phyloP scores from a whole-genome alignment of 768 basidiomycete genomes.

The Boletellus ananas region DNA sequence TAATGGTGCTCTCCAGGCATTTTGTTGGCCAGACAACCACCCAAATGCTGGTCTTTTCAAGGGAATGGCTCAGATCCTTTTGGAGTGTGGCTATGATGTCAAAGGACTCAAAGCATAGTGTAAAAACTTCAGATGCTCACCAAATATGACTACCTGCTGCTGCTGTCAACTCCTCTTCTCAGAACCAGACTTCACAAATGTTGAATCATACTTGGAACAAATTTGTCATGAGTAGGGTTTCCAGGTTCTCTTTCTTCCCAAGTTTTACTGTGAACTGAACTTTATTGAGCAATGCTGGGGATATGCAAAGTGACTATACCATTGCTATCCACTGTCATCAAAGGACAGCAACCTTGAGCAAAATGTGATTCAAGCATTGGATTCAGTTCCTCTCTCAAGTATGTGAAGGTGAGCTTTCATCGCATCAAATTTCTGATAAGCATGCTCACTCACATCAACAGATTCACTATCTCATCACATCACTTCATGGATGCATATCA shows the following conservation, averaged over 20 bases:
- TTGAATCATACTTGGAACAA: neutral
- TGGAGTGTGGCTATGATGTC: slow-evolving; percentile 17
- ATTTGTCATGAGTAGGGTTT: neutral
- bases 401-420: neutral
- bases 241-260: slow-evolving; percentile 21
- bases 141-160: neutral
- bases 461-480: neutral
- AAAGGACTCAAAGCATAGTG: slow-evolving; percentile 19
- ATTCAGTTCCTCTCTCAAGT: neutral
- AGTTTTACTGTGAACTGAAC: slow-evolving; percentile 30
- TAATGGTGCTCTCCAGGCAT: slow-evolving; percentile 26
- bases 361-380: neutral
- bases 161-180: neutral
- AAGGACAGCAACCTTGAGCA: neutral
- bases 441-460: no score
- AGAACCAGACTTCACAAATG: neutral
- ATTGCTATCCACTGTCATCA: slow-evolving; percentile 6
- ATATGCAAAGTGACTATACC: slow-evolving; percentile 24
- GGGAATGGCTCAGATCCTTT: slow-evolving; percentile 14
- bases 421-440: neutral
- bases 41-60: slow-evolving; percentile 21
- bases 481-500: slow-evolving; percentile 1
- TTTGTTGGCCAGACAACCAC: slow-evolving; percentile 33
- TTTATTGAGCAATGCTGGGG: slow-evolving; percentile 34
- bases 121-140: slow-evolving; percentile 22